Evolutionary conservation across 1,284 basidiomycete species (phyloP).

Genomic region (Taiwanofungus camphoratus): DNA sequence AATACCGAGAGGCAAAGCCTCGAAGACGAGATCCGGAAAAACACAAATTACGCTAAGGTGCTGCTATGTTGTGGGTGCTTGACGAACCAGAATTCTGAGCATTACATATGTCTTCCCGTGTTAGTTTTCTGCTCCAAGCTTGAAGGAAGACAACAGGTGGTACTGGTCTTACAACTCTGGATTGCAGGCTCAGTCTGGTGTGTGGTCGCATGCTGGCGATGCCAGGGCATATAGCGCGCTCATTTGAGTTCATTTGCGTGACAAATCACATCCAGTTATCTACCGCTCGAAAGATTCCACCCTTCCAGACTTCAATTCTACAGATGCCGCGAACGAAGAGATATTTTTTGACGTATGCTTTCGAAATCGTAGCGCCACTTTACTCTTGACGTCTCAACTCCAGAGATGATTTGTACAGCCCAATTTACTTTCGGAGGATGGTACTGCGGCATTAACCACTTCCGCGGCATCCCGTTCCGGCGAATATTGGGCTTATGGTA

Average conservation of each 20-base stretch:
- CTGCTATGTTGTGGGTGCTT: conserved; percentile 11
- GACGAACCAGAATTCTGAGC: not conserved
- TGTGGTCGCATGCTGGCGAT: no score
- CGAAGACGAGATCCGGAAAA: conserved; percentile 54
- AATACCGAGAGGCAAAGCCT: conserved; percentile 53
- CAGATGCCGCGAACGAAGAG: conserved; percentile 45
- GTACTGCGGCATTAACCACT: conserved; percentile 59
- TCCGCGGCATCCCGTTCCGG: conserved; percentile 63
- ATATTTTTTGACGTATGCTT: conserved; percentile 70
- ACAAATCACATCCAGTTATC: conserved; percentile 36
- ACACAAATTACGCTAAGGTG: conserved; percentile 72
- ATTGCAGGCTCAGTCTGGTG: conserved; percentile 59
- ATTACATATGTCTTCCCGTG: not conserved
- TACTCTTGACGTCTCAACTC: not conserved
- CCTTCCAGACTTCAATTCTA: conserved; percentile 45
- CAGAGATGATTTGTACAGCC: conserved; percentile 35
- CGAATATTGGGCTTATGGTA: conserved; percentile 70
- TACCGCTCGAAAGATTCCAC: conserved; percentile 56
- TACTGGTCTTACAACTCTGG: conserved; percentile 77
- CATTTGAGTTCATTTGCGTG: not conserved
- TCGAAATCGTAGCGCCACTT: not conserved
- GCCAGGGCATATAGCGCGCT: not conserved
- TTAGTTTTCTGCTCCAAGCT: conserved; percentile 56
- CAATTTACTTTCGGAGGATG: conserved; percentile 68
- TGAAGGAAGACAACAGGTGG: conserved; percentile 64